A percentile compares a stretch with the other conserved stretches of the same genome.
phyloP scores from a whole-genome alignment of 176 grass and related monocot species.

The Cymbopogon citratus region DNA sequence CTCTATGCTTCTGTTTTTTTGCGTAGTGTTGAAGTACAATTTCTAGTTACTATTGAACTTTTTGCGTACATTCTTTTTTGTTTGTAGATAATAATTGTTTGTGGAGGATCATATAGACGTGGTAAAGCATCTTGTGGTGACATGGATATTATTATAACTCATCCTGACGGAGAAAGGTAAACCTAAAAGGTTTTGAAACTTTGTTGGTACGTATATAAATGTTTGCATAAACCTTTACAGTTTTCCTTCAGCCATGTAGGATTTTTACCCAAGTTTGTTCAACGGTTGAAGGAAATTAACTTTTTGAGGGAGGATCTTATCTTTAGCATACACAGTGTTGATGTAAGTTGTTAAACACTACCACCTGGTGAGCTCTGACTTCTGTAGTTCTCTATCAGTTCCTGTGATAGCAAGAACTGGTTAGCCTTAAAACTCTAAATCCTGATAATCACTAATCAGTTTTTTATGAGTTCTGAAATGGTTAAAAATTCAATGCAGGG shows the following conservation, averaged over 20 bases:
- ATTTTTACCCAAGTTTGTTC: conserved; percentile 75
- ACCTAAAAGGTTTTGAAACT: conserved; percentile 2
- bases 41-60: background rate
- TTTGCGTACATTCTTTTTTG: conserved; percentile 4
- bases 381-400: background rate
- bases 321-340: conserved; percentile 82
- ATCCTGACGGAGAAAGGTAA: conserved; percentile 87
- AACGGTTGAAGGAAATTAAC: conserved; percentile 71
- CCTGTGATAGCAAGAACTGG: background rate
- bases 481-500: conserved; percentile 50
- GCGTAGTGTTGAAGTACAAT: background rate
- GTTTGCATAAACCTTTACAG: background rate
- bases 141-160: conserved; percentile 90
- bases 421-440: background rate
- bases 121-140: conserved; percentile 96
- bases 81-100: conserved; percentile 75
- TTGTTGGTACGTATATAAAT: background rate
- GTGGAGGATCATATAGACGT: conserved; percentile 95
- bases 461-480: background rate
- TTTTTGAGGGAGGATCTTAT: conserved; percentile 96
- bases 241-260: conserved; percentile 63
- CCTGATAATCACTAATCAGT: background rate
- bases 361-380: background rate
- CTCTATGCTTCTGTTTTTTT: background rate
- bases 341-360: conserved; percentile 49